phyloP scores from a whole-genome alignment of 768 basidiomycete species.

The Krasilnikovozyma curviuscula region DNA sequence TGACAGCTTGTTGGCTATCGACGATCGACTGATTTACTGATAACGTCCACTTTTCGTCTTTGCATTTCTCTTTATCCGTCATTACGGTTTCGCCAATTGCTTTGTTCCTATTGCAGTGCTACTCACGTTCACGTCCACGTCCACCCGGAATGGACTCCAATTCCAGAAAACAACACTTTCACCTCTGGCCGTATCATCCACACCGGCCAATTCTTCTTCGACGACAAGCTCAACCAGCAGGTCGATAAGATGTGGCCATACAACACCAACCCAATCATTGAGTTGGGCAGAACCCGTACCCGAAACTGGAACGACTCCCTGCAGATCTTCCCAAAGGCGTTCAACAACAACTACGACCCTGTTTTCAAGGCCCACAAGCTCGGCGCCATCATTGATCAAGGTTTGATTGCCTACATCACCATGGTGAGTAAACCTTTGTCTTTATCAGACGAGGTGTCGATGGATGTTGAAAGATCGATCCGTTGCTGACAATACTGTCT shows the following conservation, averaged over 20 bases:
- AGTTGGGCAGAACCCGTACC: conserved; percentile 20
- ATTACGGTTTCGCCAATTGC: too few relatives aligned
- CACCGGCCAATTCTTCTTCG: conserved; percentile 25
- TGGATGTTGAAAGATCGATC: too few relatives aligned
- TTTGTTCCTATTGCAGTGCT: too few relatives aligned
- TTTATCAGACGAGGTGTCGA: too few relatives aligned
- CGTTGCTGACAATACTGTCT: too few relatives aligned
- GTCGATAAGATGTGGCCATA: conserved; percentile 20
- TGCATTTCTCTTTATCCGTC: too few relatives aligned
- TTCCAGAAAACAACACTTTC: conserved; percentile 13
- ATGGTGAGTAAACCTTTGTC: conserved; percentile 20
- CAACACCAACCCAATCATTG: conserved; percentile 20
- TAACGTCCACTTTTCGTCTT: too few relatives aligned
- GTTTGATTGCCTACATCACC: conserved; percentile 23
- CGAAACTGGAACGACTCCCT: conserved; percentile 26
- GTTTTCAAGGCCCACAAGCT: conserved; percentile 23
- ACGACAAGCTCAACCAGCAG: conserved; percentile 21
- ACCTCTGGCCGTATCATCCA: conserved; percentile 15
- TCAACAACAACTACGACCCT: conserved; percentile 21
- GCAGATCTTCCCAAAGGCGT: conserved; percentile 22
- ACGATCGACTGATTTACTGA: too few relatives aligned
- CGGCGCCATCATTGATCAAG: conserved; percentile 22
- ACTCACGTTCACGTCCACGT: conserved; percentile 9
- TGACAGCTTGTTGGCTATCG: too few relatives aligned
- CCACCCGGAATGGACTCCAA: conserved; percentile 11